Evolutionary conservation across 345 rosid species (phyloP), one percentile per base, ranked within the genome.

Genomic region (Eucalyptus pumila): DNA sequence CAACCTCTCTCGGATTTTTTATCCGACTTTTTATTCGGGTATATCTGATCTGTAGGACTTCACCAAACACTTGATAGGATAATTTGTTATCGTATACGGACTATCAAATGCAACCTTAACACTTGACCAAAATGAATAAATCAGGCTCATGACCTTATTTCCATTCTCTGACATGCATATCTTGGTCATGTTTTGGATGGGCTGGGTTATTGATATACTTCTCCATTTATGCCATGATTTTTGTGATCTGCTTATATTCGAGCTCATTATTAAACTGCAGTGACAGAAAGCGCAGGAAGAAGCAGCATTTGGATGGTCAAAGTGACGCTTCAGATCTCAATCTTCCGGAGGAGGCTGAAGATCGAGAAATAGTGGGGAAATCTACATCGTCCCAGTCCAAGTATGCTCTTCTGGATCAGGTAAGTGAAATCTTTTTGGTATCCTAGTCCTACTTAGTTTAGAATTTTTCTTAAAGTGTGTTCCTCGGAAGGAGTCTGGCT

Each of bases 381-480:
- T 89, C 89, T 37, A 83, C 89, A 76, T 90, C 91, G 32, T 89
- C 90, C 89, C 92, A 93, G 88, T 92, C 95, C 90, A 94, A 92
- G 90, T 85, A 69, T 90, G 85, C 88, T 90, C 92, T 91, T 90
- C 92, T 90, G 91, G 96, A 94, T 87, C 95, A 96, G 99, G 99
- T 97, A 91, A 81, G 92, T 49, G 56, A 89, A 87, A 47, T 54
- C 83, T 67, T 88, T 30, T 86, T 27, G 45, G 48, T 48, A 27
- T 62, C 49, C 40, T 37, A 50, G 60, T 37, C n/a, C 72, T 50
- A 13, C 44, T 30, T 80, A 45, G 27, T 44, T 45, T 47, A 19
- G 26, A 58, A 14, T 37, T 87, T 23, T 67, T 37, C 52, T 30
- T 12, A 26, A n/a, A 86, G 9, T 24, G 32, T 40, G 49, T 44